Base-by-base conservation (phyloP, 1,284 basidiomycete genomes). In the Stereum hirsutum region DNA sequence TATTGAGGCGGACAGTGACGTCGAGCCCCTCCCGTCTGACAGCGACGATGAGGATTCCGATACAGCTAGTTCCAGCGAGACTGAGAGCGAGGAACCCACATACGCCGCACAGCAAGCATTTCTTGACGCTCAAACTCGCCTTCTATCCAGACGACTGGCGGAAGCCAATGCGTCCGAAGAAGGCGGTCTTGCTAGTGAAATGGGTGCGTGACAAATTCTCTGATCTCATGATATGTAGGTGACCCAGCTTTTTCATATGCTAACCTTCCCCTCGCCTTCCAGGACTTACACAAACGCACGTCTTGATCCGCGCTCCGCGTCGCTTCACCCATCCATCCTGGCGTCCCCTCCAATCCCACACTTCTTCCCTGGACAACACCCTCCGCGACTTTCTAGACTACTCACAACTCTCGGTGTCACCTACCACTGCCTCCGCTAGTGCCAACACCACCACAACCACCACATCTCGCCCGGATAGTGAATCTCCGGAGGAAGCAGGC, bases 231-330 rank as follows among this genome's bases (percentile, higher is more conserved):
- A 24, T 20, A 14, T 26, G 2, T 32, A 5, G 42, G 11, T n/a
- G n/a, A n/a, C n/a, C n/a, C n/a, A n/a, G n/a, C n/a, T n/a, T n/a
- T n/a, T n/a, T n/a, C n/a, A n/a, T n/a, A n/a, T n/a, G n/a, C n/a
- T n/a, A n/a, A n/a, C n/a, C n/a, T n/a, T n/a, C n/a, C n/a, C n/a
- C n/a, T n/a, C n/a, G n/a, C n/a, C n/a, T n/a, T n/a, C n/a, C 44
- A 83, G 83, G 75, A 2, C 78, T 81, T 0, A 81, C 81, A 0
- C 80, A 83, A 46, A 82, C 72, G 1, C 79, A 86, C 48, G 62
- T 88, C 41, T 65, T 84, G 24, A 60, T 89, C 23, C 80, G 76
- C 30, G 84, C 84, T 0, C 85, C 84, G 0, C 66, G 85, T 8
- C 66, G 77, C 19, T 88, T 88, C 57, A 50, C 55, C 6, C 84